Evolutionary conservation across 331 rosid species (phyloP), one percentile per base, ranked within the genome.

Genomic region (Dryas integrifolia): DNA sequence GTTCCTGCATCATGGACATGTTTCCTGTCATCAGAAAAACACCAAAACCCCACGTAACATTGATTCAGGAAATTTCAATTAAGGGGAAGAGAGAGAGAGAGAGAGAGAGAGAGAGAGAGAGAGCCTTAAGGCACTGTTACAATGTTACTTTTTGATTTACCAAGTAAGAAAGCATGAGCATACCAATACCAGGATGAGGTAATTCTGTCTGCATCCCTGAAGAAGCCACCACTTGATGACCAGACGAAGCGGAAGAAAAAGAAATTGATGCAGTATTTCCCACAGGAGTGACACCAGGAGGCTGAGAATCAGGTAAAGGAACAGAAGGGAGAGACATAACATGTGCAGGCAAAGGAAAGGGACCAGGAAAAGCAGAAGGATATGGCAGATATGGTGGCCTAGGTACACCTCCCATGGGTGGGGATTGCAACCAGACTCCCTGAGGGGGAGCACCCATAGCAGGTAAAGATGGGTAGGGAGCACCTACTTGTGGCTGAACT

Each of bases 241-340:
- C 47, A 46, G 81, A 65, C 79, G 79, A 65, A 63, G 65, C 51
- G 71, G 89, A 76, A 72, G 86, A n/a, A 8, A 48, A 58, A 30
- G 81, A 48, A 77, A 52, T 72, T 24, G 78, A 47, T 14, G 67
- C 60, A n/a, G 78, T 67, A 79, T 80, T 67, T 69, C 78, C 87
- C 73, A 89, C 82, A 65, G 97, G 91, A 30, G 90, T 88, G 81
- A 91, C 92, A 79, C 98, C 98, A 38, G 96, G 98, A 60, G 96
- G 97, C 69, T 89, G 96, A 82, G 97, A 89, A 87, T 91, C 98
- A 21, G 91, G 92, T 73, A 85, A 56, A 58, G 90, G 79, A 78
- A 91, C 86, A 70, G 89, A 79, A 64, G 95, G 87, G 43, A 80
- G 88, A 72, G 88, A 67, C 86, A 77, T 82, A 48, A 91, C 92